Percentiles rank a stretch among this genome's conserved stretches.
phyloP scores from a whole-genome alignment of 106 monocot genomes.

The Dactylorhiza incarnata region DNA sequence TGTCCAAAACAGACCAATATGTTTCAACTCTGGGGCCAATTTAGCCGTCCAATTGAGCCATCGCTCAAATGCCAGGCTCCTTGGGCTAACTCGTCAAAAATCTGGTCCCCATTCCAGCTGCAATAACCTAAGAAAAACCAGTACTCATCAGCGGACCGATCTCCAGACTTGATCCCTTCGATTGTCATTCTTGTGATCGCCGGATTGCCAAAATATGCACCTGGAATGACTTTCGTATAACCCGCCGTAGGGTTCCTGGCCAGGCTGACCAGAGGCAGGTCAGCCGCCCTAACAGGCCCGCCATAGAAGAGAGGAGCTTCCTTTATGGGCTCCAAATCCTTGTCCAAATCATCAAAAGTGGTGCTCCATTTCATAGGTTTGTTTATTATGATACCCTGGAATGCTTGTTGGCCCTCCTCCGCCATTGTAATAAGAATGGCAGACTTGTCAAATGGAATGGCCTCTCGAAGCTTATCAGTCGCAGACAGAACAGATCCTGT shows the following conservation, averaged over 20 bases:
- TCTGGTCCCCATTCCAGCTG: constrained; percentile 67
- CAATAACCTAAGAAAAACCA: constrained; percentile 84
- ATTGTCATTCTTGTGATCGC: constrained; percentile 34
- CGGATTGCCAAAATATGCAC: constrained; percentile 62
- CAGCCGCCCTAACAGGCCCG: constrained; percentile 48
- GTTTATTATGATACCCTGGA: constrained; percentile 79
- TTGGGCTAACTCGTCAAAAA: constrained; percentile 61
- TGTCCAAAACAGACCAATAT: background rate
- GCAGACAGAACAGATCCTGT: constrained; percentile 62
- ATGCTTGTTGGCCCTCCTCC: constrained; percentile 32
- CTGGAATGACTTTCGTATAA: constrained; percentile 31
- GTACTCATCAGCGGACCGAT: constrained; percentile 28
- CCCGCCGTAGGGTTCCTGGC: constrained; percentile 31
- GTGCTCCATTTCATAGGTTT: constrained; percentile 60
- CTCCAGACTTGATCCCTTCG: constrained; percentile 41
- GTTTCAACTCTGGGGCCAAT: constrained; percentile 48
- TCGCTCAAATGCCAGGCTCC: constrained; percentile 60
- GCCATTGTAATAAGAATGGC: constrained; percentile 55
- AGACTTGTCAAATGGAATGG: constrained; percentile 58
- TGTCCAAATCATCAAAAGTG: constrained; percentile 32
- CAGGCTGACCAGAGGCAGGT: constrained; percentile 72
- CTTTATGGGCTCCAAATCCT: constrained; percentile 35
- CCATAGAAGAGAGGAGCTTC: constrained; percentile 61
- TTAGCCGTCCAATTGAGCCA: constrained; percentile 11
- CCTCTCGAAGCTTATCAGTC: constrained; percentile 48